These are phyloP conservation scores for Podila verticillata DNA, from an alignment of 192 early-diverging fungal species.

Conservation along the genomic window DNA sequence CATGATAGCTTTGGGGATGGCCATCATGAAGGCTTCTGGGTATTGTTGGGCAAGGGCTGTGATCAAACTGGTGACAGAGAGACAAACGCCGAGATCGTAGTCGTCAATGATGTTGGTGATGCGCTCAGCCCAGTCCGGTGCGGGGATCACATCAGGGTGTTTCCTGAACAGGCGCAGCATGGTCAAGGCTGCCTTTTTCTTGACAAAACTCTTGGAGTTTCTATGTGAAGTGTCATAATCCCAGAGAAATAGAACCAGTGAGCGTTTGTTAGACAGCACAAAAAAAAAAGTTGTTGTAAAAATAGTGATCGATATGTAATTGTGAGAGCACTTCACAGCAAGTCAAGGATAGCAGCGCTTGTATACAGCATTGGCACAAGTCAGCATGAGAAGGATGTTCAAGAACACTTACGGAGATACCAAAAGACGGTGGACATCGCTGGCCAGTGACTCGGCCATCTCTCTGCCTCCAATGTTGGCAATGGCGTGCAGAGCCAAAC, in stretches of 20 bases:
- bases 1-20: slow-evolving; percentile 80
- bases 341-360: too few species aligned
- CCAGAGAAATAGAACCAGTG: neutral
- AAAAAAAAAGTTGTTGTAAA: slow-evolving; percentile 11
- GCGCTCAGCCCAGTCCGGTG: slow-evolving; percentile 86
- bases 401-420: slow-evolving; percentile 75
- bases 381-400: neutral
- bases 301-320: slow-evolving; percentile 15
- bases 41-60: slow-evolving; percentile 92
- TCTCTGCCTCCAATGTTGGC: slow-evolving; percentile 95
- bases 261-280: neutral
- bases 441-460: slow-evolving; percentile 87
- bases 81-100: slow-evolving; percentile 88
- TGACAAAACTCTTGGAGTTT: slow-evolving; percentile 84
- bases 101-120: slow-evolving; percentile 89
- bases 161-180: slow-evolving; percentile 89
- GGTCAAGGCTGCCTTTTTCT: slow-evolving; percentile 97
- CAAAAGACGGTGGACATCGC: slow-evolving; percentile 87
- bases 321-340: slow-evolving; percentile 27
- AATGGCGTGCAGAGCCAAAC: slow-evolving; percentile 93
- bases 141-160: slow-evolving; percentile 89
- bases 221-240: slow-evolving; percentile 37
- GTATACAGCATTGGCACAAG: too few species aligned
- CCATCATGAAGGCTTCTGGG: slow-evolving; percentile 81
- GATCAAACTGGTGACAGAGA: slow-evolving; percentile 86